A percentile compares a stretch with the other conserved stretches of the same genome.
Evolutionary conservation across 2,329 filamentous ascomycete genomes (phyloP).

Genomic region (Talaromyces sp.): DNA sequence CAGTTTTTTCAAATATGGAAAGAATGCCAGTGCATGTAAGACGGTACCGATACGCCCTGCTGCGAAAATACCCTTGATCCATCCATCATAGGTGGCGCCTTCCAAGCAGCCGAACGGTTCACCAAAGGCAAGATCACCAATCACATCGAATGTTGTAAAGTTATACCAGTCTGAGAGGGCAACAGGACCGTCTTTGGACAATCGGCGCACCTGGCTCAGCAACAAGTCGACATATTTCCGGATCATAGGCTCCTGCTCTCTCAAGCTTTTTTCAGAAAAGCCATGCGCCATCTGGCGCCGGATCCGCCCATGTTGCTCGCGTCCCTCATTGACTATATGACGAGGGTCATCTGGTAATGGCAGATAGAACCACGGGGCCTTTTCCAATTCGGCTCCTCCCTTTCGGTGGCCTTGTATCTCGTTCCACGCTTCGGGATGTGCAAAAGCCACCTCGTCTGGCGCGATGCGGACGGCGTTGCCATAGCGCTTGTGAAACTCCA

Average conservation of each 20-base stretch:
- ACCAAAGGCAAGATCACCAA: conserved; percentile 26
- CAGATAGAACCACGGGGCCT: too few relatives aligned
- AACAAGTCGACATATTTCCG: neutral
- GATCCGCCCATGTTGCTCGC: neutral
- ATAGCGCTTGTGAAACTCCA: neutral
- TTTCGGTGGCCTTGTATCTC: neutral
- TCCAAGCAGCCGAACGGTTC: conserved; percentile 25
- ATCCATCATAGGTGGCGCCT: conserved; percentile 20
- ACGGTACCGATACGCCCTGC: too few relatives aligned
- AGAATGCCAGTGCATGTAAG: too few relatives aligned
- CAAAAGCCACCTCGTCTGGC: neutral
- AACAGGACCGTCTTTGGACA: neutral
- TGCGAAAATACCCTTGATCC: neutral
- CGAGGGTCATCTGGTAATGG: too few relatives aligned
- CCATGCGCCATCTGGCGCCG: neutral
- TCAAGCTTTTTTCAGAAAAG: neutral
- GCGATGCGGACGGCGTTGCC: neutral
- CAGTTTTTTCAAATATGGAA: too few relatives aligned
- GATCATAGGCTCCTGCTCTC: neutral
- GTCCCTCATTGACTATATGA: neutral
- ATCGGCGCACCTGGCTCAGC: too few relatives aligned
- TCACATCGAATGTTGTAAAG: conserved; percentile 28
- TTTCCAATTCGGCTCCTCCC: too few relatives aligned
- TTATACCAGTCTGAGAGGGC: conserved; percentile 28
- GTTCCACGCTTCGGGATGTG: neutral